Base-by-base conservation (phyloP, 352 stramenopile genomes). In the Phytophthora meadii region DNA sequence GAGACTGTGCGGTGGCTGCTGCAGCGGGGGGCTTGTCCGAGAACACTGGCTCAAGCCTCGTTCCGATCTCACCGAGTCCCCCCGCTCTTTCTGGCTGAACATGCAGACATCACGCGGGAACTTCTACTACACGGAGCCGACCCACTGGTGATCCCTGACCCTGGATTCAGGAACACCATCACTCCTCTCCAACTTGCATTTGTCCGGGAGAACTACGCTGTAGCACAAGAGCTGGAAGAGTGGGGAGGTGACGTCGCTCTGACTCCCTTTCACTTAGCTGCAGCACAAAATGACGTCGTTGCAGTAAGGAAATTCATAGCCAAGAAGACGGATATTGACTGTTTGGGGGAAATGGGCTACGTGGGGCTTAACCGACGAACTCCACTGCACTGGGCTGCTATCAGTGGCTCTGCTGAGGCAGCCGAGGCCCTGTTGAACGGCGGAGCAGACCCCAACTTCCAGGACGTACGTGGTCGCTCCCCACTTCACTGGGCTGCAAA, bases 281-380 rank as follows among this genome's bases (percentile, higher is more conserved):
- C 82, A 3, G 82, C 76, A n/a, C 63, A 51, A 28, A 90, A 92
- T 42, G 61, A 93, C 40, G 72, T 82, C 0, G 4, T 50, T 3
- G 51, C 49, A 3, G 82, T 92, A 6, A 64, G 74, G 10, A 88
- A 86, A 54, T 88, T 78, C 44, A 15, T 92, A 7, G 67, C 74
- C 6, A 68, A 68, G 1, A 65, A 69, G 30, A 76, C 74, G 0
- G 69, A 82, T 51, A 55, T 87, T 4, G 72, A 93, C 58, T 90
- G 78, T 30, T 63, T 93, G 0, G 84, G 84, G 4, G 84, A 93
- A 58, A 83, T 91, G 49, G 84, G 80, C 7, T 93, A 92, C 46
- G 46, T 80, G 39, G 84, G 84, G 4, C 70, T 93, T 40, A 87
- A 93, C 30, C 70, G 83, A 1, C 81, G 84, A 9, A 92, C 84